Percentiles rank a stretch among this genome's conserved stretches.
These are phyloP conservation scores for Epichloe amarillans DNA, from an alignment of 2,329 filamentous ascomycete genomes.

Conservation along the genomic window DNA sequence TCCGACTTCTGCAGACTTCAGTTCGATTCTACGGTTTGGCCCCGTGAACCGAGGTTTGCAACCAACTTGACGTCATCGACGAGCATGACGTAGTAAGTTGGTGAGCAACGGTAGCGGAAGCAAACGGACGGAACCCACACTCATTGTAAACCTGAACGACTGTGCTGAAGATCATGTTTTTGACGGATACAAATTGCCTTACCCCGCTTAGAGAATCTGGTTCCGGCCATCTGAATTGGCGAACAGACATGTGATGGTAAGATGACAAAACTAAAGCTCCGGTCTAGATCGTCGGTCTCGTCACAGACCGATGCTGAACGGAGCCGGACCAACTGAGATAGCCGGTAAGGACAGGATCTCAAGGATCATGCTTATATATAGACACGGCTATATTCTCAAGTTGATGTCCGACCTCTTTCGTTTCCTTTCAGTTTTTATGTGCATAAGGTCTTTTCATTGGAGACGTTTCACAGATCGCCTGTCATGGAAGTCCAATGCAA, in stretches of 20 bases:
- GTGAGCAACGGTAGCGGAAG: too few relatives aligned
- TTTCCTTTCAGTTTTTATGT: not conserved
- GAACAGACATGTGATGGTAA: not conserved
- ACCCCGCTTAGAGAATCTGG: not conserved
- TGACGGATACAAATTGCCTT: not conserved
- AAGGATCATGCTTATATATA: not conserved
- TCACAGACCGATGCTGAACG: not conserved
- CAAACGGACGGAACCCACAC: not conserved
- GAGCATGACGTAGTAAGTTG: too few relatives aligned
- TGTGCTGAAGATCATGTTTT: too few relatives aligned
- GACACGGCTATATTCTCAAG: not conserved
- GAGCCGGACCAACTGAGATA: conserved; percentile 1
- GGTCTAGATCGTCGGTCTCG: not conserved
- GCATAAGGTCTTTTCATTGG: not conserved
- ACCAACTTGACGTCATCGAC: too few relatives aligned
- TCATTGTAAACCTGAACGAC: not conserved
- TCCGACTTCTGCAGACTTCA: too few relatives aligned
- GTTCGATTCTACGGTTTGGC: too few relatives aligned
- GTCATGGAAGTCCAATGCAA: conserved; percentile 4
- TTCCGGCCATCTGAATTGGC: not conserved
- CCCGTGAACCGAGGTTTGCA: too few relatives aligned
- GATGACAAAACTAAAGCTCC: not conserved
- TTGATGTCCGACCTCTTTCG: not conserved
- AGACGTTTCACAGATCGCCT: not conserved
- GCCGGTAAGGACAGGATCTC: not conserved